A percentile compares a stretch with the other conserved stretches of the same genome.
These are phyloP conservation scores for Cucumis sativus DNA, from an alignment of 306 rosid genomes.

Conservation along the genomic window DNA sequence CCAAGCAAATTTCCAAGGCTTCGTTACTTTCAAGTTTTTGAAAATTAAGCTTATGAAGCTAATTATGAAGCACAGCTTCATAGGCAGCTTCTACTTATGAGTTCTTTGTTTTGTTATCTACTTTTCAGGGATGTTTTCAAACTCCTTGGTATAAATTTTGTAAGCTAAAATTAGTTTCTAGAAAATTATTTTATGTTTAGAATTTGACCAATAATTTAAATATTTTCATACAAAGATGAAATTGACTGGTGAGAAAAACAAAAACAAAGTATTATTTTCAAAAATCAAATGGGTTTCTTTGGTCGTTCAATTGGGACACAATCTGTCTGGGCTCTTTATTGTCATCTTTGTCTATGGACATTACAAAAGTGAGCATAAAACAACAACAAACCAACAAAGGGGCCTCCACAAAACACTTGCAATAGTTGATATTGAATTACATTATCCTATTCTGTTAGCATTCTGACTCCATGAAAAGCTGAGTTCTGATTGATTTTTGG, in stretches of 20 bases:
- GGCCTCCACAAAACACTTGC: neutral
- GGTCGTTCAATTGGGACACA: neutral
- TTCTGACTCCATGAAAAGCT: neutral
- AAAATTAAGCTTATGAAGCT: too few relatives aligned
- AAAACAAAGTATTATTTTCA: too few relatives aligned
- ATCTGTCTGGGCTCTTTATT: neutral
- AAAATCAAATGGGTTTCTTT: neutral
- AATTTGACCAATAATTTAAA: too few relatives aligned
- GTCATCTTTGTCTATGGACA: neutral
- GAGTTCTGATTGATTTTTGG: neutral
- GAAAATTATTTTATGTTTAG: too few relatives aligned
- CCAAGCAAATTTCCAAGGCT: neutral
- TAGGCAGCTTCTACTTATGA: too few relatives aligned
- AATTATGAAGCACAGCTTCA: too few relatives aligned
- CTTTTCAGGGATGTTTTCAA: too few relatives aligned
- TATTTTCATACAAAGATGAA: too few relatives aligned
- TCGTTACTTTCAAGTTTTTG: too few relatives aligned
- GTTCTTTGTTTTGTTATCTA: too few relatives aligned
- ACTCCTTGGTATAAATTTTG: too few relatives aligned
- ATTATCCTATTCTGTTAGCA: neutral
- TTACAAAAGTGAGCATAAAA: neutral
- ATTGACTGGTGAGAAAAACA: neutral
- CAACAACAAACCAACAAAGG: neutral
- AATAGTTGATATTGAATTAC: neutral
- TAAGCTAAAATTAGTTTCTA: too few relatives aligned